These are phyloP conservation scores for Tetrapisispora fleetii DNA, from an alignment of 805 yeast genomes.

Conservation along the genomic window DNA sequence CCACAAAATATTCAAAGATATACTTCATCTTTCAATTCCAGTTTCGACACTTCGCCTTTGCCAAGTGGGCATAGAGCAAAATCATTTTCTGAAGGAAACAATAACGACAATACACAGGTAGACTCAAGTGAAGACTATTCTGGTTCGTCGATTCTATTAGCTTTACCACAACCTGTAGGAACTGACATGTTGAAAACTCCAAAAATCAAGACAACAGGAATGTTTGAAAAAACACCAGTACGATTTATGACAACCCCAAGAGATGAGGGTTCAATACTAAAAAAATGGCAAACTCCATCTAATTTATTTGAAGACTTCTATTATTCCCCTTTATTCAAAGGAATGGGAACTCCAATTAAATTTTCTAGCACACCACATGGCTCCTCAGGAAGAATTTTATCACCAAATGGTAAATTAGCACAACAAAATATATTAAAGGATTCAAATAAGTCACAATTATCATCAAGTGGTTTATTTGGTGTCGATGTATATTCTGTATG, in stretches of 20 bases:
- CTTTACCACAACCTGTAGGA: slow-evolving; percentile 1
- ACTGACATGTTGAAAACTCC: slow-evolving; percentile 18
- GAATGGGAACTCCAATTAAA: slow-evolving; percentile 15
- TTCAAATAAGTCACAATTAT: slow-evolving; percentile 19
- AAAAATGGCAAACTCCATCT: slow-evolving; percentile 29
- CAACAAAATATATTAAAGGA: slow-evolving; percentile 1
- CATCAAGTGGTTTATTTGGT: slow-evolving; percentile 26
- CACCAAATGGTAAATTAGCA: slow-evolving; percentile 2
- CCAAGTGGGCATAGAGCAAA: slow-evolving; percentile 1
- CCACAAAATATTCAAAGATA: slow-evolving; percentile 22
- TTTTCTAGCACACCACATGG: slow-evolving; percentile 14
- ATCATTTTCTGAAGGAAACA: neutral
- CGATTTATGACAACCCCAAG: slow-evolving; percentile 18
- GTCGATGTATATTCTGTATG: slow-evolving; percentile 30
- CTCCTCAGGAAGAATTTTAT: slow-evolving; percentile 4
- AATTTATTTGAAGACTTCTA: slow-evolving; percentile 26
- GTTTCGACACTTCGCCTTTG: slow-evolving; percentile 24
- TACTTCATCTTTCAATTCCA: slow-evolving; percentile 28
- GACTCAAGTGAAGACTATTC: slow-evolving; percentile 24
- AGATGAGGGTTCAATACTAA: slow-evolving; percentile 13
- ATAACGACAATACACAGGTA: slow-evolving; percentile 1
- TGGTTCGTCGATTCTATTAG: slow-evolving; percentile 17
- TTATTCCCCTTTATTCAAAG: slow-evolving; percentile 25
- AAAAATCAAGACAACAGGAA: slow-evolving; percentile 9
- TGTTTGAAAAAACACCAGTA: slow-evolving; percentile 18